phyloP scores from a whole-genome alignment of 2,329 filamentous ascomycete species.

The Pseudogymnoascus sp. region DNA sequence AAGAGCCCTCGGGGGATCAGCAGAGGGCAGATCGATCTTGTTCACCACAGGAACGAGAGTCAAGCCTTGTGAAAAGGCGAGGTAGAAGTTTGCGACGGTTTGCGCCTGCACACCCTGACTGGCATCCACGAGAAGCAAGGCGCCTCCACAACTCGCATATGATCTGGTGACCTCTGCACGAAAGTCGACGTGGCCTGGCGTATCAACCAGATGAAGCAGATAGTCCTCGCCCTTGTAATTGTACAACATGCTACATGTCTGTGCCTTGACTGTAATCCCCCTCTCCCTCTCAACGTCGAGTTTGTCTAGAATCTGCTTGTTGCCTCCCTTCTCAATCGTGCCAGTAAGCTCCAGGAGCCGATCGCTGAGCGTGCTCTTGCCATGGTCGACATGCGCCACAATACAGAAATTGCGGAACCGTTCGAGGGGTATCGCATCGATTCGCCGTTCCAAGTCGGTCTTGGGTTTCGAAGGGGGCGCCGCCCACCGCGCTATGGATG shows the following conservation, averaged over 20 bases:
- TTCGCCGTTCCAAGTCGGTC: constrained; percentile 46
- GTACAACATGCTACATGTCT: constrained; percentile 98
- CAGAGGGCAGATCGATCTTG: constrained; percentile 88
- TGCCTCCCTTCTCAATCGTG: constrained; percentile 75
- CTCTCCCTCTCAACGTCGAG: constrained; percentile 93
- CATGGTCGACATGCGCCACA: constrained; percentile 97
- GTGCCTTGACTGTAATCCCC: constrained; percentile 96
- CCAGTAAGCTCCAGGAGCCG: constrained; percentile 88
- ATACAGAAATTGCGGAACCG: constrained; percentile 95
- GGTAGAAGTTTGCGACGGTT: constrained; percentile 97
- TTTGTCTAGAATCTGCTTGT: constrained; percentile 95
- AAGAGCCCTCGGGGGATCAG: constrained; percentile 77
- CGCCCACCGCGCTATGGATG: constrained; percentile 21
- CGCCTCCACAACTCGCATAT: constrained; percentile 92
- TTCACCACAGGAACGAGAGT: constrained; percentile 87
- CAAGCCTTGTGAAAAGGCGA: constrained; percentile 87
- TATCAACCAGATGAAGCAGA: constrained; percentile 89
- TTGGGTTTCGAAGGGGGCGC: constrained; percentile 25
- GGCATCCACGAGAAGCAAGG: constrained; percentile 85
- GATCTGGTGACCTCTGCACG: constrained; percentile 90
- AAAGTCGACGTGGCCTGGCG: constrained; percentile 96
- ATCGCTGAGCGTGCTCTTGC: constrained; percentile 92
- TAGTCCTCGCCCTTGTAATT: constrained; percentile 80
- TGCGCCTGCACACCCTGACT: constrained; percentile 96
- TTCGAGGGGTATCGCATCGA: constrained; percentile 67